Evolutionary conservation across 805 yeast species (phyloP).

Genomic region (Hagleromyces aurorensis): DNA sequence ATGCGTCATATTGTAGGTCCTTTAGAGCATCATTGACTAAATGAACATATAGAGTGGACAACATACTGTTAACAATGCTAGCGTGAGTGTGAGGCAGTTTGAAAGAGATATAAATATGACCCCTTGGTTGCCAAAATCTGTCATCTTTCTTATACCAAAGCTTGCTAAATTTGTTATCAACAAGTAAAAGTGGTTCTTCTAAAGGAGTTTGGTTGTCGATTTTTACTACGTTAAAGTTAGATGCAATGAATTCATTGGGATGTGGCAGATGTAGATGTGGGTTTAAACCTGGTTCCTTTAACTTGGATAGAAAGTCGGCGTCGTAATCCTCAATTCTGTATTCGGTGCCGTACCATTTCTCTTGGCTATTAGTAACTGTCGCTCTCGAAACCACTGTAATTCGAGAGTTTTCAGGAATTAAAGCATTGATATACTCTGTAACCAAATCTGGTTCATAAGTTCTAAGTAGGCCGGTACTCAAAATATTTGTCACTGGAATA

Average conservation of each 20-base stretch:
- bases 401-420: conserved; percentile 56
- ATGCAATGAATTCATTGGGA: conserved; percentile 76
- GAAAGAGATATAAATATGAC: conserved; percentile 55
- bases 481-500: conserved; percentile 57
- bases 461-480: conserved; percentile 49
- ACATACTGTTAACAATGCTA: conserved; percentile 50
- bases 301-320: conserved; percentile 28
- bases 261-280: conserved; percentile 51
- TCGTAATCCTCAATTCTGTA: conserved; percentile 46
- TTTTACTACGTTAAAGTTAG: conserved; percentile 57
- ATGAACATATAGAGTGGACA: conserved; percentile 57
- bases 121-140: conserved; percentile 82
- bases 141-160: conserved; percentile 91
- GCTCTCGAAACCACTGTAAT: conserved; percentile 46
- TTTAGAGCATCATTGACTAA: conserved; percentile 63
- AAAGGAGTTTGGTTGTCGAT: conserved; percentile 28
- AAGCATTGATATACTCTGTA: conserved; percentile 37
- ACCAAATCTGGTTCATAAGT: conserved; percentile 53
- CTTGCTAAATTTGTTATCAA: conserved; percentile 40
- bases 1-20: conserved; percentile 76
- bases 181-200: conserved; percentile 56
- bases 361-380: conserved; percentile 45
- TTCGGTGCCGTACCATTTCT: conserved; percentile 89
- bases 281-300: conserved; percentile 29
- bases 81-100: conserved; percentile 56